Evolutionary conservation across 108 stramenopile species (phyloP), one percentile per base, ranked within the genome.

Genomic region (Skeletonema costatum): DNA sequence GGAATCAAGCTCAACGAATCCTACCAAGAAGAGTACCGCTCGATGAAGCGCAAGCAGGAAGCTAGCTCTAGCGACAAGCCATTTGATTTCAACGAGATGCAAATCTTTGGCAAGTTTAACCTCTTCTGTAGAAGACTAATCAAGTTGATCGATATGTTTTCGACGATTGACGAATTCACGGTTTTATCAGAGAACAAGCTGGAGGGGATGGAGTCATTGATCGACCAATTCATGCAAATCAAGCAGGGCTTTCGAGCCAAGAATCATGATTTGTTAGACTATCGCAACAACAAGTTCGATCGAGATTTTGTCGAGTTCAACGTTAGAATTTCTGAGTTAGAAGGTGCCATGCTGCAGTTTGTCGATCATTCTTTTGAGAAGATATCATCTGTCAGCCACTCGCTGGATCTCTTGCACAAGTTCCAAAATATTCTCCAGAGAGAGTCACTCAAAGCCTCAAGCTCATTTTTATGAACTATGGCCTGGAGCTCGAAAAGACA

Each of bases 261-360:
- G 84, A 80, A 87, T 17, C 92, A 97, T 80, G 94, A 96, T 70
- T 80, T 97, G 42, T 85, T 97, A 2, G 95, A 93, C 70, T 94
- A 92, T 69, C 91, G 90, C 69, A 92, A 93, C 85, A 97, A 94
- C 82, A 89, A 86, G 51, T 93, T 92, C 68, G 93, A 93, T 51
- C 79, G 95, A 39, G 96, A 96, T 78, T 97, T 91, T 73, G 92
- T 97, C 35, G 96, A 97, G 78, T 97, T 97, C 83, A 96, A 96
- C 70, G 93, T 92, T 39, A 70, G 83, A 32, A 92, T 97, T 41
- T 71, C 76, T 14, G 91, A 92, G 42, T 71, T 96, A 60, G 95
- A 96, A 71, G 74, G 80, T 36, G 60, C 72, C 31, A 92, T 96
- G 59, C 94, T 96, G 86, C 77, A 86, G 65, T 97, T 96, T 80